A percentile compares a stretch with the other conserved stretches of the same genome.
These are phyloP conservation scores for Irpex lacteus DNA, from an alignment of 1,284 basidiomycete genomes.

Conservation along the genomic window DNA sequence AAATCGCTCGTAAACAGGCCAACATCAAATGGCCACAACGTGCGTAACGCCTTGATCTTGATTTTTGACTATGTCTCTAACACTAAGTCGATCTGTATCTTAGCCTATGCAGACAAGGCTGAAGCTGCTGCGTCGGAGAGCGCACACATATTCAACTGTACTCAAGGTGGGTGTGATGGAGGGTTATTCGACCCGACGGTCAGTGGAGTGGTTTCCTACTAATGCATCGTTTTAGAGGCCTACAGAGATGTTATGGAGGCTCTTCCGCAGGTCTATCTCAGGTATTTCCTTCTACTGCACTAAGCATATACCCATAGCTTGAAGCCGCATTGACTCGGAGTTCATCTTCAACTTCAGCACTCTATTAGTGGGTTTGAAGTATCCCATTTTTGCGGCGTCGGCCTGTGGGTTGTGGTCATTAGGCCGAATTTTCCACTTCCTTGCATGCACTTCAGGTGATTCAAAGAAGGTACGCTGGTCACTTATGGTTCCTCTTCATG, in stretches of 20 bases:
- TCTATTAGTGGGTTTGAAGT: constrained; percentile 53
- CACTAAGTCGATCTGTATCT: neutral
- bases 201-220: neutral
- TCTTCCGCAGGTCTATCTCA: constrained; percentile 17
- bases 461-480: constrained; percentile 34
- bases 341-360: constrained; percentile 35
- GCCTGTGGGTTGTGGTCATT: constrained; percentile 53
- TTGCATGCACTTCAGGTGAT: constrained; percentile 52
- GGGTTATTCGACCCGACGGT: neutral
- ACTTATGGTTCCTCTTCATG: neutral
- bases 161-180: constrained; percentile 47
- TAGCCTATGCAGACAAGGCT: constrained; percentile 54
- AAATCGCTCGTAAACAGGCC: constrained; percentile 47
- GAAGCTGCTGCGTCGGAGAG: constrained; percentile 35
- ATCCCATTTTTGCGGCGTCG: constrained; percentile 54
- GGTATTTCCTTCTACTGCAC: neutral
- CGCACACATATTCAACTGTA: constrained; percentile 47
- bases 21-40: constrained; percentile 66
- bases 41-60: constrained; percentile 21
- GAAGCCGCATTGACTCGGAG: neutral
- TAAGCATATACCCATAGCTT: neutral
- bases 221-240: constrained; percentile 39
- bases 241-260: constrained; percentile 74
- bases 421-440: constrained; percentile 58
- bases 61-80: neutral